Percentiles rank a stretch among this genome's conserved stretches.
Conservation (phyloP, 257 asterid genomes). For the Penstemon davidsonii region DNA sequence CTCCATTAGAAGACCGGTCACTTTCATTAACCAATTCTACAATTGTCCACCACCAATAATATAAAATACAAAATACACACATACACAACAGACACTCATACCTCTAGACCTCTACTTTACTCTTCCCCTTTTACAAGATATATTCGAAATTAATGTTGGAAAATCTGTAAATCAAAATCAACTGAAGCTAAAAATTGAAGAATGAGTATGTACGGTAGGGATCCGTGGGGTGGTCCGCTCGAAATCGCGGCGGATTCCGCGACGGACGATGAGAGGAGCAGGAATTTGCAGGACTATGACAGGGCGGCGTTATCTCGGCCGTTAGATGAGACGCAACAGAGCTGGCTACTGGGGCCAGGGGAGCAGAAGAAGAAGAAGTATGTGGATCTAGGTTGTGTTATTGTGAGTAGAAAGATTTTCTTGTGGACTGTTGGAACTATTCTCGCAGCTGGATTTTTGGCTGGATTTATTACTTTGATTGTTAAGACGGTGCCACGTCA, state of each 20-base stretch:
- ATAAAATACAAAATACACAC: neutral
- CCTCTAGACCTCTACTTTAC: neutral
- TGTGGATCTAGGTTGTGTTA: conserved; percentile 94
- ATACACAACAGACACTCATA: neutral
- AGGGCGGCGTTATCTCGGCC: conserved; percentile 91
- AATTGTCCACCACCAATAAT: neutral
- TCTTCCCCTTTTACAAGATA: neutral
- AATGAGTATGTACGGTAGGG: conserved; percentile 81
- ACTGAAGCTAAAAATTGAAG: no score
- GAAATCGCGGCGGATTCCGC: conserved; percentile 97
- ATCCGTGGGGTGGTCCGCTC: conserved; percentile 99
- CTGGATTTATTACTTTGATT: conserved; percentile 78
- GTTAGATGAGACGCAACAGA: conserved; percentile 95
- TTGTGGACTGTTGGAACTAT: conserved; percentile 82
- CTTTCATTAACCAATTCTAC: conserved; percentile 30
- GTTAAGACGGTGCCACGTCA: conserved; percentile 84
- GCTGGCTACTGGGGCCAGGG: conserved; percentile 94
- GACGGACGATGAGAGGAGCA: conserved; percentile 92
- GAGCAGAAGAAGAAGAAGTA: conserved; percentile 98
- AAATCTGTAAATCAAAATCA: no score
- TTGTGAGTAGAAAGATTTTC: conserved; percentile 85
- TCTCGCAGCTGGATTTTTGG: conserved; percentile 67
- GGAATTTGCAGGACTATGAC: conserved; percentile 85
- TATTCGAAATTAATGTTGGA: no score
- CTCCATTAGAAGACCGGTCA: conserved; percentile 36